Evolutionary conservation across 192 early-diverging fungal genomes (phyloP), one percentile per base, ranked within the genome.

Genomic region (Podila clonocystis): DNA sequence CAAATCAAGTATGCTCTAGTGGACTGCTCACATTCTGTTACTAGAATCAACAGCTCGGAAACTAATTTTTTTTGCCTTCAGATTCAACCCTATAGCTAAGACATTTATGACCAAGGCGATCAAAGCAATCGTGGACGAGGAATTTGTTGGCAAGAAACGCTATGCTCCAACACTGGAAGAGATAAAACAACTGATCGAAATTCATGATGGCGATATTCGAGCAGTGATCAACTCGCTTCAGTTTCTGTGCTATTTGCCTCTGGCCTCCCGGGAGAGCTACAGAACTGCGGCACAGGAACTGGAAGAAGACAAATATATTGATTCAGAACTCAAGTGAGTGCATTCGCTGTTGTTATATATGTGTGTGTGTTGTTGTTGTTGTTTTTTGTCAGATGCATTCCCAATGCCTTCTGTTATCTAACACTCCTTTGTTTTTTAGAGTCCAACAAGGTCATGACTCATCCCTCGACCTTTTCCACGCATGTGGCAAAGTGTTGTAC

Each of bases 11-110:
- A 68, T 57, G 76, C 9, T 52, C 30, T 26, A 33, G 19, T 9
- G 4, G 5, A 15, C 2, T 52, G 9, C 33, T 34, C 19, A 22
- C 50, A 12, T 20, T 31, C 20, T 22, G 19, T 31, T 33, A 17
- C 19, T 17, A 3, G 7, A 31, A 20, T 33, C 12, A 41, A 12
- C 65, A 11, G 17, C 33, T 20, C 12, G 8, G 9, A 60, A 60
- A 9, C 28, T 36, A 48, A 52, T 55, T 45, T 49, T 45, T 49
- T 26, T 41, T 68, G 19, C 49, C 26, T 38, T 73, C 36, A 85
- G 84, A 41, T 92, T 92, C 62, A 89, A 89, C 17, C 88, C 90
- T 0, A 86, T 91, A 33, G 91, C 91, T n/a, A 83, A 83, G 9
- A 91, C 90, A 6, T 84, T 91, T 48, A 83, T 91, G 50, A 83